Conservation (phyloP, 169 alveolate species). For the Theileria parva region DNA sequence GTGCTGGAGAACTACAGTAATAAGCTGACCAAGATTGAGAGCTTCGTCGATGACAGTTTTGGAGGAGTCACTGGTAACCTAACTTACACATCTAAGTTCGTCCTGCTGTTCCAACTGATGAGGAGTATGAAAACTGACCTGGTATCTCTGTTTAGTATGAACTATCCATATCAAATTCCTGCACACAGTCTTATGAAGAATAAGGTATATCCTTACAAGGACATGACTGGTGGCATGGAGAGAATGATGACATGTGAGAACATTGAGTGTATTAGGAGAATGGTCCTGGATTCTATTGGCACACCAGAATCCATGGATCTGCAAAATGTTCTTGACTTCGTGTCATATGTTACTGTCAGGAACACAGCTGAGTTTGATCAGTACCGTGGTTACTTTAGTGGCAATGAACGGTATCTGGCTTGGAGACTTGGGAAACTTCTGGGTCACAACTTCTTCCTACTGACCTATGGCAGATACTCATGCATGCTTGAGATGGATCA, state of each 20-base stretch:
- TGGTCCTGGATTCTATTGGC: neutral
- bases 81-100: neutral
- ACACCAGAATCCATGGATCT: constrained; percentile 11
- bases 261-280: neutral
- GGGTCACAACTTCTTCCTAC: constrained; percentile 4
- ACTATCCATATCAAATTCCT: neutral
- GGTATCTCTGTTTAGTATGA: neutral
- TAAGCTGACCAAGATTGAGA: neutral
- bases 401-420: neutral
- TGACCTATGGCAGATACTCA: neutral
- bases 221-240: neutral
- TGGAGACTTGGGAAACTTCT: constrained; percentile 5
- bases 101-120: neutral
- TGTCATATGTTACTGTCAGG: neutral
- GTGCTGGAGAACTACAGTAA: neutral
- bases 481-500: neutral
- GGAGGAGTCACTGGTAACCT: constrained; percentile 1
- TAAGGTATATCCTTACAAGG: constrained; percentile 4
- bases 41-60: neutral
- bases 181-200: neutral
- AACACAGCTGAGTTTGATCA: neutral
- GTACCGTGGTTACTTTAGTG: neutral
- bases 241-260: neutral
- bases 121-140: neutral
- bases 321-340: neutral